Evolutionary conservation across 2,329 filamentous ascomycete species (phyloP).

Genomic region (Monosporascus cannonballus): DNA sequence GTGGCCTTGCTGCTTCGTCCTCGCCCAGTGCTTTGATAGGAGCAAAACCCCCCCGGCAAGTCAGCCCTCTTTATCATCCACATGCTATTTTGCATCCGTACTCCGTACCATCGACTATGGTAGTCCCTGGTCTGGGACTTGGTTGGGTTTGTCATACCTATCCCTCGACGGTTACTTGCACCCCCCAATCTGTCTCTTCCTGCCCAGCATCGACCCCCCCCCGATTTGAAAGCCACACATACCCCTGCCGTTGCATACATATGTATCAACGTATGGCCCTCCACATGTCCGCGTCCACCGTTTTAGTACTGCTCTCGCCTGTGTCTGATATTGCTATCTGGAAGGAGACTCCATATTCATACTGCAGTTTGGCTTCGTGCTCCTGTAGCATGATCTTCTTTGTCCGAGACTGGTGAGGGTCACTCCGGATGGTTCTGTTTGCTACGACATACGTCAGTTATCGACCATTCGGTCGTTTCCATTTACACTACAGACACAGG

Average conservation of each 20-base stretch:
- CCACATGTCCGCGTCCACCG: conserved; percentile 26
- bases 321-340: conserved; percentile 26
- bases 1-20: conserved; percentile 19
- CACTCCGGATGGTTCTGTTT: conserved; percentile 17
- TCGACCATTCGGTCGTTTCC: conserved; percentile 16
- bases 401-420: conserved; percentile 16
- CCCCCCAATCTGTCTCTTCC: conserved; percentile 21
- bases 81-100: conserved; percentile 22
- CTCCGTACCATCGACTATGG: conserved; percentile 11
- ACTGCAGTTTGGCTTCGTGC: conserved; percentile 22
- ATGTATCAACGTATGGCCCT: conserved; percentile 31
- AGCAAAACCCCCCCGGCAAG: conserved; percentile 19
- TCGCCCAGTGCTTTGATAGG: conserved; percentile 15
- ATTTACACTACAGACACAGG: conserved; percentile 17
- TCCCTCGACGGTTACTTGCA: conserved; percentile 23
- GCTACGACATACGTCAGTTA: conserved; percentile 17
- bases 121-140: conserved; percentile 13
- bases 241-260: conserved; percentile 34
- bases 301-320: conserved; percentile 23
- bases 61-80: conserved; percentile 22
- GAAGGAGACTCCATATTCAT: conserved; percentile 23
- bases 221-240: conserved; percentile 24
- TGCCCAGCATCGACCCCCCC: conserved; percentile 17
- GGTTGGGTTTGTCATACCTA: conserved; percentile 27
- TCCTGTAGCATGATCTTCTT: conserved; percentile 18